Evolutionary conservation across 192 early-diverging fungal genomes (phyloP), one percentile per base, ranked within the genome.

Genomic region (Coemansia sp.): DNA sequence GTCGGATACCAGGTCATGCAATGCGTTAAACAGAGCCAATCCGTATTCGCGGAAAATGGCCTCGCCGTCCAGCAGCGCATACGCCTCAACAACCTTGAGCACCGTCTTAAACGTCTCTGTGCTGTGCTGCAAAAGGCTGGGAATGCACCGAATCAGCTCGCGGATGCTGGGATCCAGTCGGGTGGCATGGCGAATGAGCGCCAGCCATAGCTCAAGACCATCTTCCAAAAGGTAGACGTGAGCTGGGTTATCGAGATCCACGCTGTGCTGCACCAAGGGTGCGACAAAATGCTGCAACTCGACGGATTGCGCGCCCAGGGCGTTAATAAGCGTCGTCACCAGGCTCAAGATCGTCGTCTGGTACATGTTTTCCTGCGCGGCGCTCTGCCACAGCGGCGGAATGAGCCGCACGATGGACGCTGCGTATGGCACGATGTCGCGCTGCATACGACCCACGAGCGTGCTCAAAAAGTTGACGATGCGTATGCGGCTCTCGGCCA

Each of bases 181-280:
- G 1, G 82, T 46, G 0, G 85, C 67, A 60, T 85, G 89, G 74
- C 87, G 85, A 10, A 97, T n/a, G 0, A 85, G 81, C 4, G 84
- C 82, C 34, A 82, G 79, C 94, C 92, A 95, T 13, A 97, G 76
- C 46, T 94, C 91, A n/a, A 95, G 73, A 2, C 83, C 89, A 50
- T 97, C 94, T 53, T 95, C 94, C 20, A 94, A 77, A 47, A 97
- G 50, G 44, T 93, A 94, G 5, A 91, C 71, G 68, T 91, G 86
- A 2, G 65, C 63, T 40, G 79, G 81, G 32, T 77, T 64, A 33
- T 58, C 77, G 0, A 81, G 75, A 43, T 90, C 79, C 10, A 91
- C 64, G 65, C 90, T 90, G 46, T 88, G 79, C 19, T 79, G 68
- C 25, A 97, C 70, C 41, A 95, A 71, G 0, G 90, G 89, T 47